Percentiles rank a stretch among this genome's conserved stretches.
Conservation (phyloP, 345 rosid species). For the Durio zibethinus region DNA sequence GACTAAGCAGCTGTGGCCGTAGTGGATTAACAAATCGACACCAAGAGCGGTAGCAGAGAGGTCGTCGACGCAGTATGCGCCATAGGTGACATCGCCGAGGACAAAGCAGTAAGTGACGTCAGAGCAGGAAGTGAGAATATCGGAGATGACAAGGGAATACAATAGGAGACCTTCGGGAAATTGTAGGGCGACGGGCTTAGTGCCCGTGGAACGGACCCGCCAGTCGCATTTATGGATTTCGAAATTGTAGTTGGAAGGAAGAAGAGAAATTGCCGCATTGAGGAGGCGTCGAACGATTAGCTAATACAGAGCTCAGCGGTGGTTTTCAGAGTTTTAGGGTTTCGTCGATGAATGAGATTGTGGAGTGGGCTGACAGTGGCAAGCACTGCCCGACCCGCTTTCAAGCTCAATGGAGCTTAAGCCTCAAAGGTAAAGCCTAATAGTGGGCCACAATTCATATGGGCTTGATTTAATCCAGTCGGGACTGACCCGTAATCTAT, state of each 20-base stretch:
- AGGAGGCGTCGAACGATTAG: constrained; percentile 44
- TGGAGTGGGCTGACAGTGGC: neutral
- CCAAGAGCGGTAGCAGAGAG: constrained; percentile 66
- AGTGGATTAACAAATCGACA: constrained; percentile 82
- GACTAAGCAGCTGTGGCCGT: constrained; percentile 90
- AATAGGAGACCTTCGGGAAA: constrained; percentile 89
- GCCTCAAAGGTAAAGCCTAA: neutral
- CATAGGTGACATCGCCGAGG: constrained; percentile 88
- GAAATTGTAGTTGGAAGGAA: constrained; percentile 77
- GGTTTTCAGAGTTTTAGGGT: neutral
- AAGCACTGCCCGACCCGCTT: neutral
- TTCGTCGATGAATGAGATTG: neutral
- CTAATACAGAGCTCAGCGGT: neutral
- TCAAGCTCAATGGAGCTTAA: neutral
- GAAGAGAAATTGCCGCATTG: constrained; percentile 70
- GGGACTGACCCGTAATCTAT: too few species aligned
- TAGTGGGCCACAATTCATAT: neutral
- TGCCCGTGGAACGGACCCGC: constrained; percentile 56
- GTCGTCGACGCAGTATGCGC: constrained; percentile 94
- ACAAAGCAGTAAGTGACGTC: constrained; percentile 68
- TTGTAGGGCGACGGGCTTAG: constrained; percentile 79
- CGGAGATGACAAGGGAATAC: constrained; percentile 84
- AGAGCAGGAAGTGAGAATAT: constrained; percentile 69
- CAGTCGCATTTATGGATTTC: constrained; percentile 86
- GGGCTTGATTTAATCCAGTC: too few species aligned